A percentile compares a stretch with the other conserved stretches of the same genome.
These are phyloP conservation scores for Fraxinus anomala DNA, from an alignment of 257 asterid species.

Conservation along the genomic window DNA sequence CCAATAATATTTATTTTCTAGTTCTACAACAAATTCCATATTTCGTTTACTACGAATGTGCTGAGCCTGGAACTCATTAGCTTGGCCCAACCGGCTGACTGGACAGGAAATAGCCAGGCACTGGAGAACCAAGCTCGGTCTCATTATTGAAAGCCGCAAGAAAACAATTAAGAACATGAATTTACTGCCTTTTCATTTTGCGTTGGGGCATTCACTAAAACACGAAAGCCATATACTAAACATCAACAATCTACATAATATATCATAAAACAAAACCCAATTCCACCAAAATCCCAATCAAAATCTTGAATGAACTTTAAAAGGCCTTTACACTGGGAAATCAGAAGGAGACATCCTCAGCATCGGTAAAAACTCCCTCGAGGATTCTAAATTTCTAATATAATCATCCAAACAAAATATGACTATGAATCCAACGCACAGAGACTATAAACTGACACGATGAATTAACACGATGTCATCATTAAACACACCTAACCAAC, in stretches of 20 bases:
- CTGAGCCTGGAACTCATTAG: background rate
- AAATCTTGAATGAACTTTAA: background rate
- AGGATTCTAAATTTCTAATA: background rate
- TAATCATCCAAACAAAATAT: conserved; percentile 10
- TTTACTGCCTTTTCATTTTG: no score
- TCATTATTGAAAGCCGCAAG: background rate
- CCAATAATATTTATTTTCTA: background rate
- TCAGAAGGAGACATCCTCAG: conserved; percentile 10
- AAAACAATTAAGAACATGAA: no score
- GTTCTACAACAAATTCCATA: conserved; percentile 1
- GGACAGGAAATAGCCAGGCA: background rate
- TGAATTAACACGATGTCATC: background rate
- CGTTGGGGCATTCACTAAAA: no score
- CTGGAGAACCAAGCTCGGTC: background rate
- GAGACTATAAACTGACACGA: background rate
- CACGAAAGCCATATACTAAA: background rate
- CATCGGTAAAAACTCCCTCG: conserved; percentile 15
- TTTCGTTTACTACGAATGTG: background rate
- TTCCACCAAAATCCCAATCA: conserved; percentile 14
- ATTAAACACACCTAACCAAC: conserved; percentile 10
- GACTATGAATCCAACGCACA: background rate
- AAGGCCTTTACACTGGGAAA: conserved; percentile 10
- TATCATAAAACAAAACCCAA: conserved; percentile 9
- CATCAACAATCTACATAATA: background rate
- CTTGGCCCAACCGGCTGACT: background rate